Percentiles rank a stretch among this genome's conserved stretches.
Conservation (phyloP, 805 yeast species). For the Saccharomycopsis sp. region DNA sequence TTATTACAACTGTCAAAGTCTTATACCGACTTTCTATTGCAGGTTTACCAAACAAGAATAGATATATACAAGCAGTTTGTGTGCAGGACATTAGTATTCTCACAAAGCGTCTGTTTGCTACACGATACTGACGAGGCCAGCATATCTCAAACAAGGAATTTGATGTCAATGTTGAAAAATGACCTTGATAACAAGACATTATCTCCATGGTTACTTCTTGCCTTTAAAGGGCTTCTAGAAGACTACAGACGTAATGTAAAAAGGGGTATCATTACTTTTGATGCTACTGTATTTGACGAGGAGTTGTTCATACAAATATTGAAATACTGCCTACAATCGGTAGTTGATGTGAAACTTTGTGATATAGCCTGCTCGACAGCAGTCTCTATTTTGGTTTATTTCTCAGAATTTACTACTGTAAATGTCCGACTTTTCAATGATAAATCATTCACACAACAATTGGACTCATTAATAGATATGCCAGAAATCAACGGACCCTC, state of each 20-base stretch:
- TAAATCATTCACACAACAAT: conserved; percentile 36
- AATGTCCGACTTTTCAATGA: conserved; percentile 9
- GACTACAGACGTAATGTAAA: conserved; percentile 2
- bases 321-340: conserved; percentile 30
- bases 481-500: conserved; percentile 60
- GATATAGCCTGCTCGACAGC: conserved; percentile 25
- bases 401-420: not conserved
- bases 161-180: not conserved
- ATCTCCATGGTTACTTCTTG: conserved; percentile 3
- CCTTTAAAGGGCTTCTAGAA: conserved; percentile 2
- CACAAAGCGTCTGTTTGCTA: not conserved
- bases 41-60: not conserved
- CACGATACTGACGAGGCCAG: not conserved
- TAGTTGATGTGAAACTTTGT: conserved; percentile 25
- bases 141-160: not conserved
- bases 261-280: conserved; percentile 6
- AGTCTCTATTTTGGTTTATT: conserved; percentile 21
- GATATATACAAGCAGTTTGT: not conserved
- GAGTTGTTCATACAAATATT: conserved; percentile 24
- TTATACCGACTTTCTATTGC: not conserved
- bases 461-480: conserved; percentile 44
- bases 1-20: not conserved
- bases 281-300: conserved; percentile 7
- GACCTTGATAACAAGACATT: not conserved
- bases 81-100: not conserved